Base-by-base conservation (phyloP, 2,329 filamentous ascomycete genomes). In the Waltergamsia citrina region DNA sequence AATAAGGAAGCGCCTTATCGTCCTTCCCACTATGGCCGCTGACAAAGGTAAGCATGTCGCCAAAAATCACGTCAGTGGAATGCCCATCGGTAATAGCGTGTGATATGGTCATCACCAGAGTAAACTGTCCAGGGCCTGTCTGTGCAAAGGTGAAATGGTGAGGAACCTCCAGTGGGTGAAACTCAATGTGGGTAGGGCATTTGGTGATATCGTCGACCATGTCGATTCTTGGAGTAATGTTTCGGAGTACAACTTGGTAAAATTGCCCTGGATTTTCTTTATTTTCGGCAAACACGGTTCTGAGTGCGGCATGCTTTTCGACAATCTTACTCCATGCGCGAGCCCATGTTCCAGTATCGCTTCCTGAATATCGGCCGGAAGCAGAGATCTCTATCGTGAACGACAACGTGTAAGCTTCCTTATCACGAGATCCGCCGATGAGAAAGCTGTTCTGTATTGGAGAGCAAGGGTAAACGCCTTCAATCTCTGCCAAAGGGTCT, bases 401-500 rank as follows among this genome's bases (percentile, higher is more conserved):
- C 24, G 35, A 35, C n/a, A 36, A 39, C 32, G 20, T 36, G 17
- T 36, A 36, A 17, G 34, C 34, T 26, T 29, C 34, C 19, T 30
- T 36, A 19, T 36, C 35, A 43, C 43, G 14, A 29, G 38, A 36
- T 12, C 58, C 52, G 18, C 53, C 58, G 12, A 61, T 38, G 0
- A 59, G 38, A 9, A 62, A 48, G 4, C 56, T 57, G 2, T 50
- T 47, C 29, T 62, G 59, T 39, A 58, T 50, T 0, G 56, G 55
- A 1, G 57, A 57, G 36, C 54, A 59, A 1, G 59, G 59, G 14
- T 57, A 62, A 1, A 60, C 48, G 15, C 57, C 53, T 16, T 54
- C 44, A 1, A 62, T 32, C n/a, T 31, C 34, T 25, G 27, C 23
- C n/a, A 36, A 17, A 20, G 34, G 34, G 12, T 36, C 21, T 31